Evolutionary conservation across 106 monocot genomes (phyloP).

Genomic region (Vanilla planifolia): DNA sequence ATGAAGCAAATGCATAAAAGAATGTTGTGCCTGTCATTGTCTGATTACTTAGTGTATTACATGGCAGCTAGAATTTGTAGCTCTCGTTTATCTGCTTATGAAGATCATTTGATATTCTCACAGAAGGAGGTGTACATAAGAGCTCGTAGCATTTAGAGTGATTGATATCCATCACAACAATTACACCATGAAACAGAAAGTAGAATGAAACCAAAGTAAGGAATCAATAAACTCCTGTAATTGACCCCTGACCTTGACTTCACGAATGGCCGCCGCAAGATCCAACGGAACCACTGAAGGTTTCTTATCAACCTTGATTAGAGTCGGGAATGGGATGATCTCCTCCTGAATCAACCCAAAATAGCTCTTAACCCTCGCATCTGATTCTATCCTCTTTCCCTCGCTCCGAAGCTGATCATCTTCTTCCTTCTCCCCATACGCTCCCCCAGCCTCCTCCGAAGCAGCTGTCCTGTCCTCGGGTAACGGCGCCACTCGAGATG

Average conservation of each 20-base stretch:
- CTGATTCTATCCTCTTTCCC: slow-evolving; percentile 50
- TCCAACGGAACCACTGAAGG: slow-evolving; percentile 48
- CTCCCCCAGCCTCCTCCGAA: slow-evolving; percentile 16
- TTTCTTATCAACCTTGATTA: slow-evolving; percentile 55
- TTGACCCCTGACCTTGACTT: slow-evolving; percentile 61
- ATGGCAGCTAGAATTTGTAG: too few relatives aligned
- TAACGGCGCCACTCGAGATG: slow-evolving; percentile 62
- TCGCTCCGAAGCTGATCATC: slow-evolving; percentile 51
- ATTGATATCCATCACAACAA: too few relatives aligned
- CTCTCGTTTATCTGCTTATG: too few relatives aligned
- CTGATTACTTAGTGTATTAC: too few relatives aligned
- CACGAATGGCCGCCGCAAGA: slow-evolving; percentile 52
- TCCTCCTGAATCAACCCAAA: slow-evolving; percentile 57
- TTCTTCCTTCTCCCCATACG: slow-evolving; percentile 6
- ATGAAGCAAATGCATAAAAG: too few relatives aligned
- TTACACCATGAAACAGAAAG: too few relatives aligned
- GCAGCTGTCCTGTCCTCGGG: slow-evolving; percentile 45
- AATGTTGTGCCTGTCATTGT: too few relatives aligned
- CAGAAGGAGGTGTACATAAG: too few relatives aligned
- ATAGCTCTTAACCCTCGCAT: slow-evolving; percentile 31
- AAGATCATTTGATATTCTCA: too few relatives aligned
- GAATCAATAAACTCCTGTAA: slow-evolving; percentile 4
- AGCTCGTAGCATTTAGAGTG: too few relatives aligned
- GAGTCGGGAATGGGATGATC: slow-evolving; percentile 57
- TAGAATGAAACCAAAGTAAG: background rate